These are phyloP conservation scores for Aspergillus pseudoviridinutans DNA, from an alignment of 2,329 filamentous ascomycete genomes.

Conservation along the genomic window DNA sequence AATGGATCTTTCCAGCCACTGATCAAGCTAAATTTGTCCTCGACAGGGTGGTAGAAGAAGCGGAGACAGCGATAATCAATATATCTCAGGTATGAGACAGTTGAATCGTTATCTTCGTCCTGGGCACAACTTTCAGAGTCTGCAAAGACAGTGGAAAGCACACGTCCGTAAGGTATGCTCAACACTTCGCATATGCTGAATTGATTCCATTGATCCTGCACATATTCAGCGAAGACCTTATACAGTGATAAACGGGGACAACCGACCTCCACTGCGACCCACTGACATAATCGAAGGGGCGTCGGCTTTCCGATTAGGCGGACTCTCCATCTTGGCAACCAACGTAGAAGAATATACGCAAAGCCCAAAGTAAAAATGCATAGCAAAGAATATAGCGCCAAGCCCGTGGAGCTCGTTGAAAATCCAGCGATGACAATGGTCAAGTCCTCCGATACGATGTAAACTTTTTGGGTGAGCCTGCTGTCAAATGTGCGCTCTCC, in stretches of 20 bases:
- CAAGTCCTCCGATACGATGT: conserved; percentile 88
- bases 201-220: conserved; percentile 89
- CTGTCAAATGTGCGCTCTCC: conserved; percentile 59
- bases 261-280: conserved; percentile 83
- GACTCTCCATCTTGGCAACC: conserved; percentile 86
- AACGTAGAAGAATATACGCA: conserved; percentile 79
- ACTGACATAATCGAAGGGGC: conserved; percentile 70
- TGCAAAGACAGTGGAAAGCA: conserved; percentile 59
- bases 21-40: conserved; percentile 82
- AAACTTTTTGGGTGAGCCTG: conserved; percentile 80
- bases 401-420: conserved; percentile 68
- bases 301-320: conserved; percentile 66
- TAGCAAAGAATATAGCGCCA: conserved; percentile 62
- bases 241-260: neutral
- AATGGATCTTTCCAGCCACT: conserved; percentile 91
- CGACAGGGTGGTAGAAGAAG: conserved; percentile 83
- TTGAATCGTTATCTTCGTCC: conserved; percentile 69
- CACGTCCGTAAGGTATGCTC: conserved; percentile 55
- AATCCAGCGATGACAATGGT: conserved; percentile 94
- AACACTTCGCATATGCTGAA: conserved; percentile 71
- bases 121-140: conserved; percentile 52
- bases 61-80: conserved; percentile 93
- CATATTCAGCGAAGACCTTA: neutral
- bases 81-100: conserved; percentile 69
- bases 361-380: conserved; percentile 72